These are phyloP conservation scores for Arthrobotrys iridis DNA, from an alignment of 2,329 filamentous ascomycete genomes.

Conservation along the genomic window DNA sequence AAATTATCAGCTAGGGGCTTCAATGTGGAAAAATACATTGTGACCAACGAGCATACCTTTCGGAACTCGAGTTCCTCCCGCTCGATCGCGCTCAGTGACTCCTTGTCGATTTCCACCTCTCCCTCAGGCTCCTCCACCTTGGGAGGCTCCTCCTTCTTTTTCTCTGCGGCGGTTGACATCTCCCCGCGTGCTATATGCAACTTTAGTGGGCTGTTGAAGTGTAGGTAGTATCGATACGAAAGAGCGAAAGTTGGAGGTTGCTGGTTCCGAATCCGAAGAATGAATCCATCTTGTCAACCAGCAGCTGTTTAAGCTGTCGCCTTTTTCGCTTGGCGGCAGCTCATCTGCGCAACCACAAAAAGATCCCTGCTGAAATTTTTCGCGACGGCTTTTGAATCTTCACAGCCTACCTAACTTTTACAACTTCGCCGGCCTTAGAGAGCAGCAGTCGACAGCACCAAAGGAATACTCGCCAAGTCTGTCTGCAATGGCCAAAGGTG, in stretches of 20 bases:
- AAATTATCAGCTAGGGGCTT: constrained; percentile 33
- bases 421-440: not conserved
- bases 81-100: constrained; percentile 57
- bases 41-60: constrained; percentile 54
- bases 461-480: not conserved
- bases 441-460: not conserved
- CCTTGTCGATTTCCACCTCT: constrained; percentile 56
- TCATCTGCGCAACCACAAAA: constrained; percentile 11
- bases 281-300: not conserved
- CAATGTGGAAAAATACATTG: not conserved
- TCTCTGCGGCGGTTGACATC: constrained; percentile 32
- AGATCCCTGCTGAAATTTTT: constrained; percentile 53
- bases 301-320: constrained; percentile 4
- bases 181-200: too few species aligned
- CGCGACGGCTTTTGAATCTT: constrained; percentile 29
- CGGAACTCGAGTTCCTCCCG: constrained; percentile 58
- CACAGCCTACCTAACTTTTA: too few species aligned
- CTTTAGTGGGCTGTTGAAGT: not conserved
- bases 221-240: not conserved
- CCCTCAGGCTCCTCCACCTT: constrained; percentile 44
- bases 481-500: constrained; percentile 41
- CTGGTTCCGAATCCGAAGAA: too few species aligned
- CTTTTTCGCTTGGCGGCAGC: constrained; percentile 11
- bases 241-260: too few species aligned
- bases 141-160: constrained; percentile 39